Evolutionary conservation across 352 stramenopile species (phyloP).

Genomic region (Pythium scleroteichum): DNA sequence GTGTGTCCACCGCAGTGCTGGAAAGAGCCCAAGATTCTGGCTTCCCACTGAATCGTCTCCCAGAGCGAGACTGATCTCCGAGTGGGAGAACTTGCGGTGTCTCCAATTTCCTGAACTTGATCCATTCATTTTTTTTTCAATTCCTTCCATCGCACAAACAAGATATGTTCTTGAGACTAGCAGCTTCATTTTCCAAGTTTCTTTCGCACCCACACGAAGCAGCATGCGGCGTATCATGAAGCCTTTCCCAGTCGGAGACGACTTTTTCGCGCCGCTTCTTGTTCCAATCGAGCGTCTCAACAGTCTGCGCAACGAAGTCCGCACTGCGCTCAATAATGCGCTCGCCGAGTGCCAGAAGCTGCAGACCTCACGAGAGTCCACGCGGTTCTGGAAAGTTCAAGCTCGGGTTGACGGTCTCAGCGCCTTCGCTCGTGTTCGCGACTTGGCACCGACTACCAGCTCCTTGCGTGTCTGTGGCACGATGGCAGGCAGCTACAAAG

Average conservation of each 20-base stretch:
- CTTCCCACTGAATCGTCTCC: too few relatives aligned
- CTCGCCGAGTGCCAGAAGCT: neutral
- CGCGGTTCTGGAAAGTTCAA: neutral
- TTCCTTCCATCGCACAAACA: too few relatives aligned
- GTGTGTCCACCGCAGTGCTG: too few relatives aligned
- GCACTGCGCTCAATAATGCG: neutral
- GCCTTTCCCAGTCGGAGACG: neutral
- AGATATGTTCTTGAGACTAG: too few relatives aligned
- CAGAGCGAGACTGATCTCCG: too few relatives aligned
- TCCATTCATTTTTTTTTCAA: too few relatives aligned
- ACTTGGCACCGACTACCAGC: neutral
- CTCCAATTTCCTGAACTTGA: too few relatives aligned
- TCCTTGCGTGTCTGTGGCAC: neutral
- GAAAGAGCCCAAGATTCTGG: too few relatives aligned
- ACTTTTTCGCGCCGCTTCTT: neutral
- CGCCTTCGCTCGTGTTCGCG: neutral
- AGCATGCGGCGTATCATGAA: neutral
- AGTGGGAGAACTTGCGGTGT: too few relatives aligned
- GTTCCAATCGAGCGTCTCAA: neutral
- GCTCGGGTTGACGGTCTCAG: neutral
- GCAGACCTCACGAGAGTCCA: neutral
- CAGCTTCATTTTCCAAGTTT: too few relatives aligned
- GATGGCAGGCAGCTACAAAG: neutral
- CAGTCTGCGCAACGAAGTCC: neutral
- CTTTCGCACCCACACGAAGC: too few relatives aligned